Evolutionary conservation across 345 rosid species (phyloP), one percentile per base, ranked within the genome.

Genomic region (Hibiscus tridactylites): DNA sequence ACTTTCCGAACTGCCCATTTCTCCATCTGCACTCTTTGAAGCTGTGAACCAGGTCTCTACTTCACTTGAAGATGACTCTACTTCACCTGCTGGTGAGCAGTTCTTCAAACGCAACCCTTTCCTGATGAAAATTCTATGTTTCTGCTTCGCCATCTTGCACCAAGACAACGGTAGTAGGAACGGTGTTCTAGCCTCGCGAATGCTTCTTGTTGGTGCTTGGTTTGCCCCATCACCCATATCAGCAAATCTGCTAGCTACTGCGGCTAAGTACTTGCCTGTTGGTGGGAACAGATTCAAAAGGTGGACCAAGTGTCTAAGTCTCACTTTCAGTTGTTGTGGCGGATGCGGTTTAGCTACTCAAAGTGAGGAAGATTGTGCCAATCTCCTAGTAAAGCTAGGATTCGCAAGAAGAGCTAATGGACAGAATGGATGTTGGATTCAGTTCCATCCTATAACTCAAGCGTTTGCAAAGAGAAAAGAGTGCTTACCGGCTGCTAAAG

Each of bases 181-280:
- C 78, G 9, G 10, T 56, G 80, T 80, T 69, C 81, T 91, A 28
- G 85, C 98, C 49, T 77, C 81, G 24, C 83, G 85, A 84, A 94
- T 91, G 95, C 86, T 91, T 61, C 87, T 90, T 3, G 96, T 85
- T 5, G 96, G 95, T 50, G 91, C 90, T 78, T 94, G 97, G 96
- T 86, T 94, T 77, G 98, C 93, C 73, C 91, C 97, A 0, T 87
- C 88, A 12, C 86, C 96, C 0, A 79, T 91, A 56, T 72, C 92
- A 0, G 88, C 78, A 16, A 84, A 60, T 75, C 63, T 91, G 75
- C 86, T 94, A 28, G 88, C 87, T 33, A 61, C 86, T 58, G 90
- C 94, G 1, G 94, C 98, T 39, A 87, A 85, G 65, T 78, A 77
- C 67, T 75, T 90, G 88, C 83, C 96, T n/a, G 73, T 68, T 57